Conservation (phyloP, 1,139 yeast species). For the Pichia norvegensis region DNA sequence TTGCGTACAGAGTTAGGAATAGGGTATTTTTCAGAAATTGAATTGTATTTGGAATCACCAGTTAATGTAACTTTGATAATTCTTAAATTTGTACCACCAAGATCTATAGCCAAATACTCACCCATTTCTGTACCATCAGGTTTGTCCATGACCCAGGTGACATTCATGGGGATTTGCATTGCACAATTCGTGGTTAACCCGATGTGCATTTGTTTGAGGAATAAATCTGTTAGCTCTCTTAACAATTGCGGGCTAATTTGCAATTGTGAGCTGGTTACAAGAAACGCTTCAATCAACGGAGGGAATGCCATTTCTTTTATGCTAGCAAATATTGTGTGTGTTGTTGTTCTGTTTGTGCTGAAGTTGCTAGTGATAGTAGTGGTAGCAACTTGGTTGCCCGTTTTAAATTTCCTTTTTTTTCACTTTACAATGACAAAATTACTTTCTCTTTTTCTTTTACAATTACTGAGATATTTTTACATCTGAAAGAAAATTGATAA, state of each 20-base stretch:
- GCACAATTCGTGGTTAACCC: constrained; percentile 64
- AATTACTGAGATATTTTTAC: not conserved
- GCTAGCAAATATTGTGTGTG: not conserved
- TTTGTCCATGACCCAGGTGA: constrained; percentile 91
- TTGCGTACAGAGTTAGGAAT: constrained; percentile 73
- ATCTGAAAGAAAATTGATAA: not conserved
- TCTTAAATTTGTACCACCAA: constrained; percentile 92
- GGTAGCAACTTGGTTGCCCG: not conserved
- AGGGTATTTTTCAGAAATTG: constrained; percentile 73
- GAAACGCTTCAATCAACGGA: constrained; percentile 16
- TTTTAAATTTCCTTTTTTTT: not conserved
- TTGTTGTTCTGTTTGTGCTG: not conserved
- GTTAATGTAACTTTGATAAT: constrained; percentile 77
- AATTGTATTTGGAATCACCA: constrained; percentile 73
- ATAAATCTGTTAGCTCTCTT: constrained; percentile 59
- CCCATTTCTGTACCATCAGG: constrained; percentile 92
- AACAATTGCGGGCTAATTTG: constrained; percentile 55
- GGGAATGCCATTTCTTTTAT: too few relatives aligned
- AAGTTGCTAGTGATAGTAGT: not conserved
- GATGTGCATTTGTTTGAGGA: constrained; percentile 64
- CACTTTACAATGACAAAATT: not conserved
- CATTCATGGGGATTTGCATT: constrained; percentile 92
- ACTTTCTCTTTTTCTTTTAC: too few relatives aligned
- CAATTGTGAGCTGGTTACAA: constrained; percentile 54
- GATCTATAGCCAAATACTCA: constrained; percentile 82